Evolutionary conservation across 441 rosid species (phyloP).

Genomic region (Syzygium syzygioides): DNA sequence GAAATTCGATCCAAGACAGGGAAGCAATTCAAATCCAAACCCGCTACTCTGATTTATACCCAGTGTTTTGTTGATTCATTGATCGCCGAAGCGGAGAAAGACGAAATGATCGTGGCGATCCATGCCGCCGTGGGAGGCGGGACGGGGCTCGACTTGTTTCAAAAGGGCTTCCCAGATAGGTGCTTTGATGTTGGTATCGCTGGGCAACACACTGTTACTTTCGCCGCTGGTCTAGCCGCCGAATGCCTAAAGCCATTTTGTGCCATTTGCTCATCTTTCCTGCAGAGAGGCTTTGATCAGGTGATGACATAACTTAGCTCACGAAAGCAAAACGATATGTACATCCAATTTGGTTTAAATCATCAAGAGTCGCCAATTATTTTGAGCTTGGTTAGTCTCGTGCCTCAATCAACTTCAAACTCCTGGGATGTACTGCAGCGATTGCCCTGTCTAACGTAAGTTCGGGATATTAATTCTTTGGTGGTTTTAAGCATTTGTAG

Average conservation of each 20-base stretch:
- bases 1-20: conserved; percentile 36
- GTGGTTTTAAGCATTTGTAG: conserved; percentile 9
- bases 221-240: conserved; percentile 46
- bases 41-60: conserved; percentile 24
- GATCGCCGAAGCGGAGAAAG: conserved; percentile 37
- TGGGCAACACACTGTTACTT: conserved; percentile 49
- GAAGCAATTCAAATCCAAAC: conserved; percentile 30
- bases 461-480: not conserved
- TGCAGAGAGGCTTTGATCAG: conserved; percentile 46
- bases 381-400: not conserved
- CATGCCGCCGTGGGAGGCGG: conserved; percentile 67
- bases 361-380: not conserved
- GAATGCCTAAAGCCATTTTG: conserved; percentile 49
- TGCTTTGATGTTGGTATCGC: conserved; percentile 52
- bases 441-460: too few species aligned
- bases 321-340: not conserved
- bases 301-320: not conserved
- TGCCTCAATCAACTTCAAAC: not conserved
- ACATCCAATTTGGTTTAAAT: not conserved
- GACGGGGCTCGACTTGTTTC: conserved; percentile 39
- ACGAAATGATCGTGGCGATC: conserved; percentile 33
- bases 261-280: conserved; percentile 45
- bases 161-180: conserved; percentile 30
- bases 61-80: conserved; percentile 38
- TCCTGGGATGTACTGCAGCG: not conserved